Percentiles rank a stretch among this genome's conserved stretches.
These are phyloP conservation scores for Amborella trichopoda DNA, from an alignment of 164 flowering plant genomes.

Conservation along the genomic window DNA sequence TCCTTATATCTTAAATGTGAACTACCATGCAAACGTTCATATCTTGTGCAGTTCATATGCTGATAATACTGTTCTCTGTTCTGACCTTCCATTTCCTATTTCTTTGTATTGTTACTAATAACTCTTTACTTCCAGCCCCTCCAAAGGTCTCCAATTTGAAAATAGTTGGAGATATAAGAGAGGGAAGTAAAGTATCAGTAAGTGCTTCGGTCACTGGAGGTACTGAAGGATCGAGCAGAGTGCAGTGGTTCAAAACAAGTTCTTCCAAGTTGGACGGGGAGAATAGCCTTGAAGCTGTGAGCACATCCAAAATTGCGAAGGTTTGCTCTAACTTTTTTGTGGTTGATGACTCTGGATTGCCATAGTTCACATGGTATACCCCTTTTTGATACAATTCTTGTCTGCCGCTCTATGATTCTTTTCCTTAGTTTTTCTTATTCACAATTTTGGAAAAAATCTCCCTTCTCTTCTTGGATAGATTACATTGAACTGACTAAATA, in stretches of 20 bases:
- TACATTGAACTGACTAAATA: not conserved
- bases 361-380: no score
- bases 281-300: conserved; percentile 62
- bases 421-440: not conserved
- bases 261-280: conserved; percentile 46
- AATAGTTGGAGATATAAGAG: conserved; percentile 79
- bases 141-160: conserved; percentile 69
- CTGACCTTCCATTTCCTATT: not conserved
- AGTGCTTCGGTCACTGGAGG: conserved; percentile 89
- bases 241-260: conserved; percentile 89
- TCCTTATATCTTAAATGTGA: no score
- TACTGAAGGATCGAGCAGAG: conserved; percentile 91
- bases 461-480: no score
- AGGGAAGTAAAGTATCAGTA: conserved; percentile 76
- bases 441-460: no score
- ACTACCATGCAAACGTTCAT: not conserved
- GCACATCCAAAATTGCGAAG: conserved; percentile 85
- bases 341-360: no score
- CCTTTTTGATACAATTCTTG: not conserved
- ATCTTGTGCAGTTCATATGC: not conserved
- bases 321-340: conserved; percentile 21
- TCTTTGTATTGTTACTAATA: not conserved
- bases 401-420: not conserved
- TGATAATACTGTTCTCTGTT: not conserved
- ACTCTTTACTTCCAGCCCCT: conserved; percentile 50